These are phyloP conservation scores for Macrocybe sp. DNA, from an alignment of 1,284 basidiomycete genomes.

Conservation along the genomic window DNA sequence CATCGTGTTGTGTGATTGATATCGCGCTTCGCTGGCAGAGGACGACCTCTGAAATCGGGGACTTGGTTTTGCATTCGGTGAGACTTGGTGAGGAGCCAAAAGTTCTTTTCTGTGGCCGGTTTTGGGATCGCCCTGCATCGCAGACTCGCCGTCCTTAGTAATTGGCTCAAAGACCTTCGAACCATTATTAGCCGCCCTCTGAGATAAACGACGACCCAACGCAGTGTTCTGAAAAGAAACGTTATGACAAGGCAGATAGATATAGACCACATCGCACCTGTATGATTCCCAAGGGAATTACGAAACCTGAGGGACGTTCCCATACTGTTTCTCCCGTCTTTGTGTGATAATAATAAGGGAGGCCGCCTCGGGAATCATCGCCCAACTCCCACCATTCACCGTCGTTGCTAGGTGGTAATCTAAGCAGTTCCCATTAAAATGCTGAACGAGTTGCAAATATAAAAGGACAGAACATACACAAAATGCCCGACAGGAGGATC, in stretches of 20 bases:
- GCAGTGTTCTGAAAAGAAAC: slow-evolving; percentile 58
- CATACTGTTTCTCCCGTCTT: slow-evolving; percentile 84
- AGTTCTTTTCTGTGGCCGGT: slow-evolving; percentile 14
- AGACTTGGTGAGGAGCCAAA: slow-evolving; percentile 28
- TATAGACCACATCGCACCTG: slow-evolving; percentile 46
- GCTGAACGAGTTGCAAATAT: slow-evolving; percentile 8
- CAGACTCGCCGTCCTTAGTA: no score
- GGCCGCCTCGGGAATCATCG: slow-evolving; percentile 71
- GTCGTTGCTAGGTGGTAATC: slow-evolving; percentile 75
- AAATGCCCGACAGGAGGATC: slow-evolving; percentile 87
- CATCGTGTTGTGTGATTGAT: no score
- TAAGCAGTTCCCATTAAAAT: slow-evolving; percentile 24
- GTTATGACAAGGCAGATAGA: slow-evolving; percentile 6
- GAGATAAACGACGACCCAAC: slow-evolving; percentile 62
- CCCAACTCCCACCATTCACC: slow-evolving; percentile 96
- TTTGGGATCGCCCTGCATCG: no score
- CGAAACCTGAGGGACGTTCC: slow-evolving; percentile 81
- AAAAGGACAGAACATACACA: slow-evolving; percentile 48
- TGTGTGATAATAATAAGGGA: slow-evolving; percentile 93
- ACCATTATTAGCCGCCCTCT: slow-evolving; percentile 33
- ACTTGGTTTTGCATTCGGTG: no score
- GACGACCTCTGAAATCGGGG: no score
- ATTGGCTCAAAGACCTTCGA: slow-evolving; percentile 7
- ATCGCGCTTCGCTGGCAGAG: no score
- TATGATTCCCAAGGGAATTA: slow-evolving; percentile 86